Percentiles rank a stretch among this genome's conserved stretches.
phyloP scores from a whole-genome alignment of 345 rosid species.

The Gossypium bickii region DNA sequence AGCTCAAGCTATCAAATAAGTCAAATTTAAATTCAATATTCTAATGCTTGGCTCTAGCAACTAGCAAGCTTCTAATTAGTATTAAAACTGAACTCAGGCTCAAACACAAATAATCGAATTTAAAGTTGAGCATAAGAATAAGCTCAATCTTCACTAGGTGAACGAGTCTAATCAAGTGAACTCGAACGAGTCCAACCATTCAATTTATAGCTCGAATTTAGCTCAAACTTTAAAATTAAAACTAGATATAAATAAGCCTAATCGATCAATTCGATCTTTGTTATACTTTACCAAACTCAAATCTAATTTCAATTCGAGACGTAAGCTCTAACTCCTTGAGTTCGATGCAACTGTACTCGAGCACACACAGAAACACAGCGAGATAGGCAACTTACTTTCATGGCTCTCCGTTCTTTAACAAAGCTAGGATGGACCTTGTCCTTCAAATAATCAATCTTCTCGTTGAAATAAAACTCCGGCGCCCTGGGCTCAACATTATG shows the following conservation, averaged over 20 bases:
- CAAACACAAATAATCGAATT: not conserved
- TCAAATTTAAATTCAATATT: not conserved
- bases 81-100: not conserved
- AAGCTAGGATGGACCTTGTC: constrained; percentile 91
- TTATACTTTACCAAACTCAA: not conserved
- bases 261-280: not conserved
- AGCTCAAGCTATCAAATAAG: not conserved
- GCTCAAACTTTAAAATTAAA: not conserved
- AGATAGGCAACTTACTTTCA: constrained; percentile 62
- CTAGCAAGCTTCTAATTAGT: no score
- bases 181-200: not conserved
- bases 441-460: constrained; percentile 92
- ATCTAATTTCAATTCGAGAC: not conserved
- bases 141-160: not conserved
- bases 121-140: not conserved
- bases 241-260: not conserved
- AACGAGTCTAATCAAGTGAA: not conserved
- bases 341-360: not conserved
- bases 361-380: not conserved
- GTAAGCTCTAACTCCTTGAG: not conserved
- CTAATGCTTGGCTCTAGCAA: no score
- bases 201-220: not conserved
- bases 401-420: constrained; percentile 95
- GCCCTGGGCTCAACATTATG: constrained; percentile 79
- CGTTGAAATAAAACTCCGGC: constrained; percentile 87